These are phyloP conservation scores for Lenzites betulinus DNA, from an alignment of 768 basidiomycete species.

Conservation along the genomic window DNA sequence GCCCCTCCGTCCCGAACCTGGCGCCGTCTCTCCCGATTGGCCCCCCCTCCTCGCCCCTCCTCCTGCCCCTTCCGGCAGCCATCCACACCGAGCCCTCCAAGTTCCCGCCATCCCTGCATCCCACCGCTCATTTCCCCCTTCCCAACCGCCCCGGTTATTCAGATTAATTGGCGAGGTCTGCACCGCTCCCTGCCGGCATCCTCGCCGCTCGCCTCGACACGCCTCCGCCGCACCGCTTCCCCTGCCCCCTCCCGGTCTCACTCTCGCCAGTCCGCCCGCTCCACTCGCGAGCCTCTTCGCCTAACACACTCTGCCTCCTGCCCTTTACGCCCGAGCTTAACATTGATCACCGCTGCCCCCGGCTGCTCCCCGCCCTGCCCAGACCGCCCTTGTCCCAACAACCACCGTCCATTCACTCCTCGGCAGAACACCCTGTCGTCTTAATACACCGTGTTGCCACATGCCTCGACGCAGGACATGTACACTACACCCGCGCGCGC, in stretches of 20 bases:
- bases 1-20: conserved; percentile 47
- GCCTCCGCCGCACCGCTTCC: conserved; percentile 10
- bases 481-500: conserved; percentile 10
- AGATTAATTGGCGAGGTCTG: conserved; percentile 9
- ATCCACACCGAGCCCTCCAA: conserved; percentile 27
- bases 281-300: background rate
- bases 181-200: conserved; percentile 9
- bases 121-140: background rate
- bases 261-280: background rate
- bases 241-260: too few species aligned
- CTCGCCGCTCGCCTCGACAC: conserved; percentile 6
- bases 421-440: conserved; percentile 20
- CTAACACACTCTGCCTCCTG: background rate
- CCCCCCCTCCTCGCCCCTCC: conserved; percentile 24
- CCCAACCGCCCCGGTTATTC: conserved; percentile 15
- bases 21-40: conserved; percentile 51
- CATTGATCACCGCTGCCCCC: conserved; percentile 14
- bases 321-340: background rate
- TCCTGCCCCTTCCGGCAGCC: conserved; percentile 5
- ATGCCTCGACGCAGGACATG: conserved; percentile 2
- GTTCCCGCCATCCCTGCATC: conserved; percentile 16
- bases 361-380: conserved; percentile 13
- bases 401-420: conserved; percentile 13
- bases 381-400: conserved; percentile 11
- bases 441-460: conserved; percentile 13